Evolutionary conservation across 257 asterid genomes (phyloP), one percentile per base, ranked within the genome.

Genomic region (Forsythia suspensa): DNA sequence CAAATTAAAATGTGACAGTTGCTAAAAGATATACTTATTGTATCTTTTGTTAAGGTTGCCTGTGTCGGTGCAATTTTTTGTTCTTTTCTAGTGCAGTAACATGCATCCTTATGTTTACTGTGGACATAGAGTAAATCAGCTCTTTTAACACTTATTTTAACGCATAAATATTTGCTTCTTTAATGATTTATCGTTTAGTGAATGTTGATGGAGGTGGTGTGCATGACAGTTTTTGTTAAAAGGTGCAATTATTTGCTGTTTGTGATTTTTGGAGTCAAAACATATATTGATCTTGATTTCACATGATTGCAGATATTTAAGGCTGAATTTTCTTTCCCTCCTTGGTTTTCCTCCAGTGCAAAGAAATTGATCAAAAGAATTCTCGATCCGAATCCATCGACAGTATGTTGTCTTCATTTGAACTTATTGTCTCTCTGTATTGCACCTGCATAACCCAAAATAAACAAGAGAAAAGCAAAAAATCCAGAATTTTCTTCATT

Each of bases 281-380:
- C 67, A 71, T 11, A 57, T 39, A 36, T 71, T 80, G 46, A 77
- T 61, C 40, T 68, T 65, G 41, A 40, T 78, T 82, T 70, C 63
- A 76, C 82, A 70, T 72, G 73, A 55, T 68, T 90, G 87, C 96
- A 92, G 99, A 95, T 95, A 81, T 85, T 82, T 74, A 95, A 95
- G 90, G 99, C 98, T 11, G 99, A 95, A 9, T 95, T 90, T 81
- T 77, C 94, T 0, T 93, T 90, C 82, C 99, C 99, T 42, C 83
- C 97, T 59, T 95, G 98, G 99, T 93, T 93, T 81, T 95, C 99
- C 70, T 1, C 98, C 36, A 89, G 88, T 77, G 97, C 89, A 12
- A 91, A 88, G 88, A 95, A 93, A 82, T 82, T 95, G 82, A 93
- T 95, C 86, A 93, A 90, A 82, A 85, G 95, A 84, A 95, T 95